Evolutionary conservation across 192 early-diverging fungal species (phyloP).

Genomic region (Glomus cerebriforme): DNA sequence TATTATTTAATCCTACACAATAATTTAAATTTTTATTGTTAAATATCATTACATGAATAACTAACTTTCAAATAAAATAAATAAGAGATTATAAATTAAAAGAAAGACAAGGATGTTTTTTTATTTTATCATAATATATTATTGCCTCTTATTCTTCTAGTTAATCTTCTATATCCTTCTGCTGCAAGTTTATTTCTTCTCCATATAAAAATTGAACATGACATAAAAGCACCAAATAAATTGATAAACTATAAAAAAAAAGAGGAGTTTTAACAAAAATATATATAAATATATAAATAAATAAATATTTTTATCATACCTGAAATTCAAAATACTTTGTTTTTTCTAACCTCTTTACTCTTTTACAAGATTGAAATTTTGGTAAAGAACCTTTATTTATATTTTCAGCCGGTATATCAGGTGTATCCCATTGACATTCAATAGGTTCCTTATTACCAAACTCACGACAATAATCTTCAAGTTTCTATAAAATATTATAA

Average conservation of each 20-base stretch:
- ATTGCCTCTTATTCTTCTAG: conserved; percentile 9
- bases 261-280: not conserved
- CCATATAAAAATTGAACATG: not conserved
- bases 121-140: not conserved
- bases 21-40: too few relatives aligned
- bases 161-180: conserved; percentile 20
- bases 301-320: not conserved
- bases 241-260: conserved; percentile 16
- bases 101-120: not conserved
- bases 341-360: not conserved
- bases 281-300: not conserved
- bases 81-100: too few relatives aligned
- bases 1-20: too few relatives aligned
- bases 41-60: too few relatives aligned
- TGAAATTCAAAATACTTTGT: conserved; percentile 19
- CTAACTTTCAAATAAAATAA: too few relatives aligned
- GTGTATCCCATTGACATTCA: not conserved
- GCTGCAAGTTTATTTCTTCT: conserved; percentile 1
- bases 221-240: not conserved
- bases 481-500: not conserved
- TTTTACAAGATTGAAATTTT: conserved; percentile 5
- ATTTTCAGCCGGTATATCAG: not conserved
- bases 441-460: conserved; percentile 3
- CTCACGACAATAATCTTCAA: not conserved
- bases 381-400: not conserved